Base-by-base conservation (phyloP, 2,329 filamentous ascomycete genomes). In the Cercospora brassicicola region DNA sequence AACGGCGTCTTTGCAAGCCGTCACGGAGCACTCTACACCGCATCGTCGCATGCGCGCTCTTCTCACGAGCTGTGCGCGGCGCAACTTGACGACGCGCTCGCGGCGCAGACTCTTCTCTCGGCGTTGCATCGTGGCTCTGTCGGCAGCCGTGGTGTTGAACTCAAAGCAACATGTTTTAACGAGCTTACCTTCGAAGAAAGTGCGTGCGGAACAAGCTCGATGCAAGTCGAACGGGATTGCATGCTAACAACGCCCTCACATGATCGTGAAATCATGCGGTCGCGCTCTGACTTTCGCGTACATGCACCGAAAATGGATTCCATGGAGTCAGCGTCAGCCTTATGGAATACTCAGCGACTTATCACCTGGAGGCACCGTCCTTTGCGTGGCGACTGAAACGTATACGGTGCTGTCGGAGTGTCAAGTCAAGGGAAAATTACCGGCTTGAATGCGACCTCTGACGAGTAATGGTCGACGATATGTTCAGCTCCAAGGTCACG, bases 141-240 rank as follows among this genome's bases (percentile, higher is more conserved):
- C 48, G 48, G 48, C 48, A 55, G 48, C 48, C 23, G 48, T 55
- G 23, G 23, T n/a, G 5, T 28, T 2, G 48, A 30, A 55, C 48
- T 55, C 48, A 55, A 55, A 55, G 23, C 48, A 28, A 55, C 13
- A 8, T 26, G 11, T 18, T 55, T 15, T 55, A 55, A 55, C 48
- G 23, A 55, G 48, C 48, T 26, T n/a, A 55, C 48, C 48, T 55
- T 28, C 48, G 20, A 53, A 23, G 10, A 53, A 6, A 53, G 48
- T 23, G 11, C 48, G 48, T 55, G 48, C 48, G 48, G 48, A 28
- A 55, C 48, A 63, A 63, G 61, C 61, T 63, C 61, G 30, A 55
- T 36, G 48, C 61, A 63, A 48, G 45, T 55, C 61, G 20, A 55
- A 55, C 45, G 61, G 28, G 45, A 48, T 39, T 28, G 48, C 61